Evolutionary conservation across 1,284 basidiomycete species (phyloP).

Genomic region (Calocybe gambosa): DNA sequence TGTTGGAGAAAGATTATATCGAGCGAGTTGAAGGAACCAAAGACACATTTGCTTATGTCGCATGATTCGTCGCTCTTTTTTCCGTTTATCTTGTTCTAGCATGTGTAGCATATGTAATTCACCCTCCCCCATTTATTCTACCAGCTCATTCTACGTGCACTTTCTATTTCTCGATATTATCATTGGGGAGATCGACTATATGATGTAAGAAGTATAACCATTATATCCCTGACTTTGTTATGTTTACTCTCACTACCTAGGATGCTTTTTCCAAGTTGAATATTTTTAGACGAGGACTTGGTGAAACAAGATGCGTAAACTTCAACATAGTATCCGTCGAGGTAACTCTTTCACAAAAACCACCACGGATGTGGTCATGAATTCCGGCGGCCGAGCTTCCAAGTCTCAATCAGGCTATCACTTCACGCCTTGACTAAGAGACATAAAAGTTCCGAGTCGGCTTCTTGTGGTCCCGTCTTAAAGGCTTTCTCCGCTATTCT

Average conservation of each 20-base stretch:
- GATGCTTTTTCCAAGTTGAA: neutral
- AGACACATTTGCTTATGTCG: constrained; percentile 64
- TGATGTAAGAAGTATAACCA: neutral
- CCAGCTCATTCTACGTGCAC: neutral
- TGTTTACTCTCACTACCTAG: neutral
- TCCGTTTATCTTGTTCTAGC: constrained; percentile 8
- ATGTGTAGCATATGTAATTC: constrained; percentile 16
- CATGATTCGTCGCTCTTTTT: constrained; percentile 10
- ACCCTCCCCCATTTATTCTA: neutral
- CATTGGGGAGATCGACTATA: neutral
- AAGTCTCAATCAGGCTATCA: constrained; percentile 3
- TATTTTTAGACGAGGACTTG: neutral
- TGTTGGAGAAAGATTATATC: constrained; percentile 93
- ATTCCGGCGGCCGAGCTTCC: neutral
- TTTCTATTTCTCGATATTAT: neutral
- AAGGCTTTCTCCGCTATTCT: constrained; percentile 2
- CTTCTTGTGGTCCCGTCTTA: constrained; percentile 4
- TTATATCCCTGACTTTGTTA: neutral
- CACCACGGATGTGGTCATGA: neutral
- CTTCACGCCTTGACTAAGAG: neutral
- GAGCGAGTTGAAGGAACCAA: constrained; percentile 75
- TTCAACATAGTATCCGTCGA: neutral
- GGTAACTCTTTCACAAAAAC: neutral
- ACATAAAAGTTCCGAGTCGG: constrained; percentile 1
- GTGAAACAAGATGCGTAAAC: neutral